Conservation (phyloP, 225 moss, liverwort and hornwort species). For the Bryoerythrophyllum caledonicum region DNA sequence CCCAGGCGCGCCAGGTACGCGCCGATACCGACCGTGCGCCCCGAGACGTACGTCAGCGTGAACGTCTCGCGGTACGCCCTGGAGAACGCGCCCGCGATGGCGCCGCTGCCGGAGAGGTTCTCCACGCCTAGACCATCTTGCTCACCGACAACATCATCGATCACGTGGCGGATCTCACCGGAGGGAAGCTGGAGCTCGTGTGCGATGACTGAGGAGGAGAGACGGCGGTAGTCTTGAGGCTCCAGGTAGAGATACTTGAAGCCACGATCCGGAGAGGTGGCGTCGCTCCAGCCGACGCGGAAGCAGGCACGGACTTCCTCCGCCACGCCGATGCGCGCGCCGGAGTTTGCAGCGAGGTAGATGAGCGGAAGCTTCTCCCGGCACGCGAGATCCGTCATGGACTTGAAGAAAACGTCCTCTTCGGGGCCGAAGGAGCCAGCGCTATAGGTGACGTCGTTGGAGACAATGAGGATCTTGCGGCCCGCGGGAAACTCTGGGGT, state of each 20-base stretch:
- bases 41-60: conserved; percentile 89
- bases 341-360: conserved; percentile 91
- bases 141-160: conserved; percentile 81
- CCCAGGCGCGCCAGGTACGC: conserved; percentile 94
- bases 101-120: conserved; percentile 93
- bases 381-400: conserved; percentile 80
- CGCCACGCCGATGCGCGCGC: conserved; percentile 87
- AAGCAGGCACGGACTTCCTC: conserved; percentile 87
- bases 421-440: conserved; percentile 90
- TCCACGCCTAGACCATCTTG: conserved; percentile 93
- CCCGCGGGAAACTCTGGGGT: conserved; percentile 80
- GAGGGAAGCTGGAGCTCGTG: conserved; percentile 61
- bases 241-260: conserved; percentile 88
- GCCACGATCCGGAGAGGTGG: conserved; percentile 69
- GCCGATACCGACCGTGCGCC: conserved; percentile 89
- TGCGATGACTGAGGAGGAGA: conserved; percentile 57
- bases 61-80: conserved; percentile 85
- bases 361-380: conserved; percentile 76
- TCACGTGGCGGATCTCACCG: conserved; percentile 67
- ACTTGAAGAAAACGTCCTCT: conserved; percentile 87
- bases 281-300: conserved; percentile 85
- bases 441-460: conserved; percentile 88
- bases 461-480: conserved; percentile 64
- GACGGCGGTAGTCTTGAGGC: conserved; percentile 53
- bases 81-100: conserved; percentile 88